These are phyloP conservation scores for Hanseniaspora clermontiae DNA, from an alignment of 805 yeast genomes.

Conservation along the genomic window DNA sequence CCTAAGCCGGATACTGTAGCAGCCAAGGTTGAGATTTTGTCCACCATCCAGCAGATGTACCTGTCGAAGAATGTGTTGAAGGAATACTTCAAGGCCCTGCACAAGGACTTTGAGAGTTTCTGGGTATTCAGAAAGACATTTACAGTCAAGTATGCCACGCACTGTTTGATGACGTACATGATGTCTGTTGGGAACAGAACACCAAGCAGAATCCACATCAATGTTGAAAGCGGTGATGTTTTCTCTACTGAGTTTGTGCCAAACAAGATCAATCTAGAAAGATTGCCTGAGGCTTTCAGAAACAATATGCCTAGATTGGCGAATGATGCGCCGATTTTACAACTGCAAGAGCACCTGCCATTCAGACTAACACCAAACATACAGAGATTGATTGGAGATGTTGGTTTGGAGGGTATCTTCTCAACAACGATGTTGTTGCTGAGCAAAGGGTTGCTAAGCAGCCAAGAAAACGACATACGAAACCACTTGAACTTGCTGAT, in stretches of 20 bases:
- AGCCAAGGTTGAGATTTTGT: constrained; percentile 78
- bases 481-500: constrained; percentile 88
- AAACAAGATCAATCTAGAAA: constrained; percentile 48
- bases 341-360: constrained; percentile 86
- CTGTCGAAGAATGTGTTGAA: constrained; percentile 77
- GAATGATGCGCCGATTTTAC: constrained; percentile 61
- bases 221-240: constrained; percentile 70
- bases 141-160: constrained; percentile 86
- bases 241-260: constrained; percentile 96
- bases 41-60: constrained; percentile 75
- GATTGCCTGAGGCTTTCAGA: constrained; percentile 30
- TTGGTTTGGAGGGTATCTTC: constrained; percentile 83
- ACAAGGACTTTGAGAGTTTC: constrained; percentile 76
- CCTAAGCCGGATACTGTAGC: constrained; percentile 88
- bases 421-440: constrained; percentile 74
- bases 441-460: constrained; percentile 73
- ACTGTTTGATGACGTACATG: constrained; percentile 85
- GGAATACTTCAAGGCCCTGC: constrained; percentile 59
- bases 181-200: constrained; percentile 85
- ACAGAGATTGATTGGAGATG: constrained; percentile 84
- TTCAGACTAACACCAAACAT: constrained; percentile 93
- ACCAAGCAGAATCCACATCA: constrained; percentile 83
- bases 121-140: constrained; percentile 96
- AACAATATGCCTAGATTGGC: constrained; percentile 30
- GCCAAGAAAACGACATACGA: constrained; percentile 79